Evolutionary conservation across 2,329 filamentous ascomycete genomes (phyloP).

Genomic region (Decorospora gaudefroyi): DNA sequence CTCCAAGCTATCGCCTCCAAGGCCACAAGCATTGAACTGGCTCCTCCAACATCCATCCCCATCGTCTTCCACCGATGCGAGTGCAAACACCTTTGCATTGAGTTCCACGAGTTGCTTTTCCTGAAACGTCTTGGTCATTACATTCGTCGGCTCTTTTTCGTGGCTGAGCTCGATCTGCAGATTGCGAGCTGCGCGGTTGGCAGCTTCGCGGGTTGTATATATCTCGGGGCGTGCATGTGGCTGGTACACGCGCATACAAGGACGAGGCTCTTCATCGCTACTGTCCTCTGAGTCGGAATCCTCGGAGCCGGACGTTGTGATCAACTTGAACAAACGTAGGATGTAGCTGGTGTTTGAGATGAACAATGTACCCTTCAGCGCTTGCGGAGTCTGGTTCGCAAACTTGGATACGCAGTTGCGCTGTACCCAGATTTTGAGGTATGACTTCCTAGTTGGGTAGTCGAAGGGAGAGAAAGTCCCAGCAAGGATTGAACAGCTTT

Average conservation of each 20-base stretch:
- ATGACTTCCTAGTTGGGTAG: conserved; percentile 9
- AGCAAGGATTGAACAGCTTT: conserved; percentile 14
- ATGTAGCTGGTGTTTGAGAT: conserved; percentile 29
- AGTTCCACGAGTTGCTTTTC: conserved; percentile 17
- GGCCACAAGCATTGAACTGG: conserved; percentile 27
- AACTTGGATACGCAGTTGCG: conserved; percentile 18
- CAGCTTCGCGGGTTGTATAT: conserved; percentile 29
- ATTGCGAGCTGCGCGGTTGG: conserved; percentile 33
- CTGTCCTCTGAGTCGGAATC: conserved; percentile 6
- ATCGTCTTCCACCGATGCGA: conserved; percentile 9
- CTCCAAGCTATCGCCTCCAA: conserved; percentile 27
- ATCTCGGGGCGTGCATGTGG: conserved; percentile 21
- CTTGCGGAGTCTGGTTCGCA: conserved; percentile 12
- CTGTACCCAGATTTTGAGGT: conserved; percentile 27
- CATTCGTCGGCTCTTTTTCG: conserved; percentile 11
- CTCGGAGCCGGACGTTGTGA: not conserved
- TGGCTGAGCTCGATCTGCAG: conserved; percentile 36
- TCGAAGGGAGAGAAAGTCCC: conserved; percentile 17
- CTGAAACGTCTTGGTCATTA: conserved; percentile 22
- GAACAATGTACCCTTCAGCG: conserved; percentile 10
- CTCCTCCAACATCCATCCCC: conserved; percentile 29
- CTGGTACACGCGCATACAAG: conserved; percentile 13
- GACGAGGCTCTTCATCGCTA: not conserved
- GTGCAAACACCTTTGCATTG: conserved; percentile 14
- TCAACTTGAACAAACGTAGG: conserved; percentile 28